Percentiles rank a stretch among this genome's conserved stretches.
Evolutionary conservation across 179 eudicot genomes (phyloP).

Genomic region (Amaranthus tricolor): DNA sequence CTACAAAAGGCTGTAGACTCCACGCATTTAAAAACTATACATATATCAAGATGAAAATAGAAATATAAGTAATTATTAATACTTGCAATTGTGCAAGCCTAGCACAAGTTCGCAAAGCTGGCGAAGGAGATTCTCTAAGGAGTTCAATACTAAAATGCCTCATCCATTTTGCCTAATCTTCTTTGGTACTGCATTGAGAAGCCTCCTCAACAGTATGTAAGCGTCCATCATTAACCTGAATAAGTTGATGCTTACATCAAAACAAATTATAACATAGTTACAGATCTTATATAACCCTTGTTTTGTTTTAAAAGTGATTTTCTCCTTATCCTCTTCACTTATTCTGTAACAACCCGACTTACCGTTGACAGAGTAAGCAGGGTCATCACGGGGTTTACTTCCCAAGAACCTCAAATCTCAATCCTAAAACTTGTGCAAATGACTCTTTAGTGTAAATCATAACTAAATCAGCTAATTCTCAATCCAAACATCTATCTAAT

Average conservation of each 20-base stretch:
- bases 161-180: constrained; percentile 99
- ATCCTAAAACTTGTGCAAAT: too few relatives aligned
- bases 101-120: constrained; percentile 96
- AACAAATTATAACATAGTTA: not conserved
- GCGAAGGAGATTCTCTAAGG: constrained; percentile 93
- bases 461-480: too few relatives aligned
- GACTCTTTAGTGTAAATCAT: too few relatives aligned
- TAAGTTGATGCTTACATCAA: constrained; percentile 3
- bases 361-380: too few relatives aligned
- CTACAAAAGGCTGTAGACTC: constrained; percentile 85
- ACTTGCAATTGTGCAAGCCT: constrained; percentile 98
- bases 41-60: not conserved
- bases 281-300: too few relatives aligned
- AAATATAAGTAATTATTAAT: constrained; percentile 7
- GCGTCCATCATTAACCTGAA: constrained; percentile 84
- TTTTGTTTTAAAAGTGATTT: too few relatives aligned
- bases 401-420: too few relatives aligned
- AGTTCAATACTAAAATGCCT: constrained; percentile 98
- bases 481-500: too few relatives aligned
- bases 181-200: constrained; percentile 97
- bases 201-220: constrained; percentile 96
- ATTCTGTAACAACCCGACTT: too few relatives aligned
- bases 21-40: constrained; percentile 20
- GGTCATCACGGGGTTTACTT: too few relatives aligned
- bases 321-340: too few relatives aligned